Base-by-base conservation (phyloP, 1,284 basidiomycete species). In the Ceratobasidium sp. region DNA sequence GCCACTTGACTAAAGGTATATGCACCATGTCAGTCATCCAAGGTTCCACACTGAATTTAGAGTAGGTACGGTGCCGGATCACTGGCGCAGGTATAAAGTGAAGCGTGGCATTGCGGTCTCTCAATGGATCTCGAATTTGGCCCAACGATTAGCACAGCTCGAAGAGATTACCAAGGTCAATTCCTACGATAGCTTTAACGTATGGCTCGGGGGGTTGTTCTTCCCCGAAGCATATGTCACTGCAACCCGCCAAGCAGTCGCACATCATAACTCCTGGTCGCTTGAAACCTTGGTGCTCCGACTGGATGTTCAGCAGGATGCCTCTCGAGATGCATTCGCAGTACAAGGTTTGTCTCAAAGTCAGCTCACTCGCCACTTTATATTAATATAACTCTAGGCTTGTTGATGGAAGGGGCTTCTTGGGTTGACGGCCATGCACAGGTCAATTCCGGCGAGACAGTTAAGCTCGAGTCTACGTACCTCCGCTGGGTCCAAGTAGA, bases 141-240 rank as follows among this genome's bases (percentile, higher is more conserved):
- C 85, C 30, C 84, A 85, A 52, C 87, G 95, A 25, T 79, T 98
- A 42, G 83, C 78, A 21, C 95, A 97, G 76, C 83, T 98, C 41
- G 86, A 93, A 69, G 78, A 81, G n/a, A 87, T 96, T 71, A 86
- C 90, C 0, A 76, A 79, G 5, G 81, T 88, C 67, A 85, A 88
- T 72, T 85, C 84, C 73, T 78, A 91, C 69, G 85, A 81, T 72
- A 82, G 91, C 71, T 82, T 94, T 39, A 88, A 91, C 76, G 89
- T 93, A 42, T 93, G 91, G 90, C 83, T 97, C 13, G 94, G 95
- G 36, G 91, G 92, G 0, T 78, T 98, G 60, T 97, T 98, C 84
- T 95, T 93, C 83, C 95, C 95, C 0, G 93, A 95, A 75, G 94
- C 93, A 1, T 97, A 94, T 77, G 85, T 98, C 74, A 97, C 95